Evolutionary conservation across 768 basidiomycete species (phyloP).

Genomic region (Rickenella mellea): DNA sequence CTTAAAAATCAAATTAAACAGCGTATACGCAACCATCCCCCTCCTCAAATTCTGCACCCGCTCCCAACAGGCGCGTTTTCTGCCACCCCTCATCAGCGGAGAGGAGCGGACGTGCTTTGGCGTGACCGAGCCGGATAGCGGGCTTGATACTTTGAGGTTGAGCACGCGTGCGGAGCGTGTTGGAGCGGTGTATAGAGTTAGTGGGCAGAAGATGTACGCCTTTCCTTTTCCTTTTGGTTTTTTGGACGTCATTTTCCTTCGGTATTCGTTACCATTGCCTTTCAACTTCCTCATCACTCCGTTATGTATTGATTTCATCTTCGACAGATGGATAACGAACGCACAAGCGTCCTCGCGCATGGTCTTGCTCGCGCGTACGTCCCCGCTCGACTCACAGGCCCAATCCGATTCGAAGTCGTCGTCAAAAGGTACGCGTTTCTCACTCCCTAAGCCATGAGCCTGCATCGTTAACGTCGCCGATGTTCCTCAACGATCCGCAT

Average conservation of each 20-base stretch:
- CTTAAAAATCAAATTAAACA: not conserved
- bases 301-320: not conserved
- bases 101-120: conserved; percentile 10
- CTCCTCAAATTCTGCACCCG: conserved; percentile 5
- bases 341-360: conserved; percentile 10
- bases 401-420: conserved; percentile 5
- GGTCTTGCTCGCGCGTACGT: conserved; percentile 11
- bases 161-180: conserved; percentile 7
- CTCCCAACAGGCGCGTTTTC: conserved; percentile 5
- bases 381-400: not conserved
- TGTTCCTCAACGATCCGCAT: too few relatives aligned
- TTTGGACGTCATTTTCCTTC: too few relatives aligned
- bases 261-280: too few relatives aligned
- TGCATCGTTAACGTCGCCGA: too few relatives aligned
- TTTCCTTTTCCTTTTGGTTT: not conserved
- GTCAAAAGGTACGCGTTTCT: too few relatives aligned
- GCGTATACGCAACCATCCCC: not conserved
- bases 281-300: too few relatives aligned
- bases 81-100: conserved; percentile 10
- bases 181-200: conserved; percentile 9
- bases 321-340: conserved; percentile 6
- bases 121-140: conserved; percentile 12
- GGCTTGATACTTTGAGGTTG: conserved; percentile 11
- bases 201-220: conserved; percentile 9
- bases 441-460: too few relatives aligned